Evolutionary conservation across 306 rosid genomes (phyloP).

Genomic region (Rosa multiflora): DNA sequence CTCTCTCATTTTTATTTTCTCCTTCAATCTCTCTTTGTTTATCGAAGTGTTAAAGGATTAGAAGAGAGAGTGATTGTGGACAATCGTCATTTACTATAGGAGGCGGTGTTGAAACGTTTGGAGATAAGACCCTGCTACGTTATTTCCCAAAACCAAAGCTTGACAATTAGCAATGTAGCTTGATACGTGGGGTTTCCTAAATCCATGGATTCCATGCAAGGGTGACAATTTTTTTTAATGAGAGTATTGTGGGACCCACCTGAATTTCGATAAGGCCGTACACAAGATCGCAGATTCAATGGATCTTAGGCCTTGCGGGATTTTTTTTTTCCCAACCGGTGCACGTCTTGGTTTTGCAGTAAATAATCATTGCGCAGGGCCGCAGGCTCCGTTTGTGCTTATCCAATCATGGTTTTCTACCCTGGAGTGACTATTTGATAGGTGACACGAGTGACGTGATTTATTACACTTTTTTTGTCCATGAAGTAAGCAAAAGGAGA

Average conservation of each 20-base stretch:
- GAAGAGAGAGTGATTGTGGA: slow-evolving; percentile 6
- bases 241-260: not conserved
- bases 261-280: not conserved
- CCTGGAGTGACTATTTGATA: not conserved
- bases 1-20: not conserved
- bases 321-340: not conserved
- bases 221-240: slow-evolving; percentile 12
- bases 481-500: not conserved
- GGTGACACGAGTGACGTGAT: not conserved
- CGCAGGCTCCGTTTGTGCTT: not conserved
- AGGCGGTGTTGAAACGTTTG: slow-evolving; percentile 44
- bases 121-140: slow-evolving; percentile 45
- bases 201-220: not conserved
- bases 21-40: not conserved
- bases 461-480: not conserved
- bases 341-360: not conserved
- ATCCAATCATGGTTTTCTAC: not conserved
- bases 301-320: not conserved
- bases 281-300: not conserved
- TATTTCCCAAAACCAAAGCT: slow-evolving; percentile 35
- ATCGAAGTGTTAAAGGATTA: not conserved
- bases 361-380: not conserved
- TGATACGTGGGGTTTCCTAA: slow-evolving; percentile 40
- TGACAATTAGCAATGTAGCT: slow-evolving; percentile 23
- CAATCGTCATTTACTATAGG: slow-evolving; percentile 18